Conservation (phyloP, 192 early-diverging fungal species). For the Oehlia diaphana region DNA sequence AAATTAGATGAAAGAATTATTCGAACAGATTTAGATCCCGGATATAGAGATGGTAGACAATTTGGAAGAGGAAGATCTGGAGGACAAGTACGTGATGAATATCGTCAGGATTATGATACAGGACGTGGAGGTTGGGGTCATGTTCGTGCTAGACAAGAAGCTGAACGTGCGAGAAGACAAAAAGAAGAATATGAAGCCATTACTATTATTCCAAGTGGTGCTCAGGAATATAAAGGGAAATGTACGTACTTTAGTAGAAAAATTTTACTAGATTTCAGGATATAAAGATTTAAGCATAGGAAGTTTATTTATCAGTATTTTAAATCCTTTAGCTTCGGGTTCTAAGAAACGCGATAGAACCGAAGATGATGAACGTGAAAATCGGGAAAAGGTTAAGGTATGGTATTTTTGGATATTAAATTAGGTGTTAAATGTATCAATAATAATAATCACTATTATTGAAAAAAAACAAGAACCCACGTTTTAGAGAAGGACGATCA, state of each 20-base stretch:
- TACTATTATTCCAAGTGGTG: conserved; percentile 54
- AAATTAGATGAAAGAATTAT: conserved; percentile 95
- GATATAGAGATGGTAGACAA: conserved; percentile 90
- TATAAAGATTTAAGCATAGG: not conserved
- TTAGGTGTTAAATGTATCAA: not conserved
- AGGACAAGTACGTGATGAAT: conserved; percentile 91
- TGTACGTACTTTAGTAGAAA: not conserved
- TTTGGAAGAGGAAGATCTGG: conserved; percentile 93
- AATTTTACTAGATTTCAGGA: not conserved
- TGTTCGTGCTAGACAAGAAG: conserved; percentile 64
- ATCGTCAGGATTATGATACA: conserved; percentile 91
- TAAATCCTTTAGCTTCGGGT: not conserved
- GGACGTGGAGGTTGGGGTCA: conserved; percentile 97
- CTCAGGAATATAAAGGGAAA: conserved; percentile 39
- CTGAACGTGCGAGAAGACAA: conserved; percentile 65
- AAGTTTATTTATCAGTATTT: not conserved
- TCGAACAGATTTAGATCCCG: conserved; percentile 94
- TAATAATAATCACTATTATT: not conserved
- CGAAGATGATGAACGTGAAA: conserved; percentile 11
- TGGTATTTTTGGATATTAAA: not conserved
- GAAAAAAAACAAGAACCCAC: conserved; percentile 32
- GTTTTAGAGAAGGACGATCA: conserved; percentile 42
- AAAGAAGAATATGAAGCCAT: conserved; percentile 72
- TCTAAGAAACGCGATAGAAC: conserved; percentile 1
- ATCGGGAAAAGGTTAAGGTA: not conserved